A percentile compares a stretch with the other conserved stretches of the same genome.
These are phyloP conservation scores for Starmerella stellata DNA, from an alignment of 805 yeast genomes.

Conservation along the genomic window DNA sequence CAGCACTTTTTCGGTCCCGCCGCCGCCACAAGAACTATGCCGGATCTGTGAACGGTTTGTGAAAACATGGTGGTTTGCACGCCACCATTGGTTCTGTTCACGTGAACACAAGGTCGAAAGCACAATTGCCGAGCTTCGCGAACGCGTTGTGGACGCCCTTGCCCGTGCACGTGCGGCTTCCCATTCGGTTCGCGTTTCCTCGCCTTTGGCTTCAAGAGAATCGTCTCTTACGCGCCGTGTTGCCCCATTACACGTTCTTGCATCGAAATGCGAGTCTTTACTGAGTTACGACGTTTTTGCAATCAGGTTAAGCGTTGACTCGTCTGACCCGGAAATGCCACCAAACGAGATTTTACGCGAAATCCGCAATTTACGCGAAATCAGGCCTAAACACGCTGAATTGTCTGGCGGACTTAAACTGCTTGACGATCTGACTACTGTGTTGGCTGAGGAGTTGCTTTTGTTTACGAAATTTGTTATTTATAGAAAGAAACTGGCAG, in stretches of 20 bases:
- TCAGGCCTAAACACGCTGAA: too few species aligned
- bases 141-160: neutral
- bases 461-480: neutral
- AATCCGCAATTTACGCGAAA: too few species aligned
- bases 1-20: conserved; percentile 30
- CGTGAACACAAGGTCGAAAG: conserved; percentile 72
- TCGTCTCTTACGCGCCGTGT: neutral
- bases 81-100: conserved; percentile 73
- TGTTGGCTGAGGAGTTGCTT: neutral
- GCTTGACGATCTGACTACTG: neutral
- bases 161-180: neutral
- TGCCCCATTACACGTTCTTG: neutral
- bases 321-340: neutral
- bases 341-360: too few species aligned
- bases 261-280: conserved; percentile 8
- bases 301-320: neutral
- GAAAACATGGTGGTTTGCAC: conserved; percentile 95
- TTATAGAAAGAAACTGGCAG: neutral
- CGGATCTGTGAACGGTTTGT: conserved; percentile 77
- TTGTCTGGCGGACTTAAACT: too few species aligned
- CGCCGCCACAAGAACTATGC: conserved; percentile 70
- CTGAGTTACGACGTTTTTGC: conserved; percentile 4
- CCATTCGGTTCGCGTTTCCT: conserved; percentile 17
- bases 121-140: conserved; percentile 28
- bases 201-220: conserved; percentile 14